Percentiles rank a stretch among this genome's conserved stretches.
These are phyloP conservation scores for Nemania diffusa DNA, from an alignment of 2,329 filamentous ascomycete genomes.

Conservation along the genomic window DNA sequence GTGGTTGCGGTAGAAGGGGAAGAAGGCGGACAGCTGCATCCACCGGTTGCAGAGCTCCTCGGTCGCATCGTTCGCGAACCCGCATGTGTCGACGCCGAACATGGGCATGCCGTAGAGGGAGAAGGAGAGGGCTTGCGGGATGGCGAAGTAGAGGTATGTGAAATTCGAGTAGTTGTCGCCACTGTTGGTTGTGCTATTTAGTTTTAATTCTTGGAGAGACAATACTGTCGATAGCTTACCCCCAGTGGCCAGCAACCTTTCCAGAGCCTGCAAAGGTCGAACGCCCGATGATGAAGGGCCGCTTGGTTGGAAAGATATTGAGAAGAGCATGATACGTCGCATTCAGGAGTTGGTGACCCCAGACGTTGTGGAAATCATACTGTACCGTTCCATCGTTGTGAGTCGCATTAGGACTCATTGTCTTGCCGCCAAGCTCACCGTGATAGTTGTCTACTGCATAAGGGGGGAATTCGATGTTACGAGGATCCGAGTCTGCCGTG, in stretches of 20 bases:
- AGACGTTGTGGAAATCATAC: conserved; percentile 87
- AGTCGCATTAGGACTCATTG: conserved; percentile 80
- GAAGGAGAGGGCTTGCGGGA: conserved; percentile 81
- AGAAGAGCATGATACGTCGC: conserved; percentile 79
- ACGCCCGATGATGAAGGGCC: conserved; percentile 86
- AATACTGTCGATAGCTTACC: conserved; percentile 40
- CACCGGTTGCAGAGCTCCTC: conserved; percentile 78
- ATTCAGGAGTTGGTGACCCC: conserved; percentile 78
- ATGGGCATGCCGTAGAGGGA: conserved; percentile 80
- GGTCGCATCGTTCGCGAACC: conserved; percentile 74
- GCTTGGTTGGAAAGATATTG: conserved; percentile 70
- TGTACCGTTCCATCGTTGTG: conserved; percentile 77
- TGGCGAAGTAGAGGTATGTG: conserved; percentile 79
- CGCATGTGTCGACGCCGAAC: conserved; percentile 77
- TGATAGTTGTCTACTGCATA: conserved; percentile 80
- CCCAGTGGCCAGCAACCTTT: conserved; percentile 83
- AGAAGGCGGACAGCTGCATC: conserved; percentile 79
- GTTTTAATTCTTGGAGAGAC: not conserved
- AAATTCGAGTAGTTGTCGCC: conserved; percentile 78
- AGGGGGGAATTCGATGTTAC: conserved; percentile 78
- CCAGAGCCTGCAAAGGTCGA: conserved; percentile 84
- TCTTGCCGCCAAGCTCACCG: conserved; percentile 77
- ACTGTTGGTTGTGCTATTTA: conserved; percentile 50
- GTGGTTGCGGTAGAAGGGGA: conserved; percentile 83
- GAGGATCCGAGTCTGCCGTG: conserved; percentile 43